These are phyloP conservation scores for Cardamine chenopodiifolia DNA, from an alignment of 345 rosid genomes.

Conservation along the genomic window DNA sequence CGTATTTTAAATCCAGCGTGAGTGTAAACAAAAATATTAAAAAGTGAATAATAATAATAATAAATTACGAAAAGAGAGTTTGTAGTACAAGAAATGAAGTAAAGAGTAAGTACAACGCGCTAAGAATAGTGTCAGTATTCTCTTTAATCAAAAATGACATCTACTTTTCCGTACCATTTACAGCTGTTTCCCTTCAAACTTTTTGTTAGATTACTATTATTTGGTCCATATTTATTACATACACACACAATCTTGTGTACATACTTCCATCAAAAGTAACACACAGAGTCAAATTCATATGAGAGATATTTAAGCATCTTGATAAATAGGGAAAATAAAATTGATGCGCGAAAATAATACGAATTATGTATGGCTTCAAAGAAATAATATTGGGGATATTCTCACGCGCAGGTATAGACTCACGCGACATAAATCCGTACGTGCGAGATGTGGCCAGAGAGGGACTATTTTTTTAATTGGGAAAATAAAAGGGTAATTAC, in stretches of 20 bases:
- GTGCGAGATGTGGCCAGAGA: not conserved
- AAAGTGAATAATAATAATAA: not conserved
- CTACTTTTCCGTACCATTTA: constrained; percentile 30
- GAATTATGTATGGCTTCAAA: not conserved
- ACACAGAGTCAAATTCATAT: not conserved
- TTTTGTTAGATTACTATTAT: not conserved
- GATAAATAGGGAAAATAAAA: not conserved
- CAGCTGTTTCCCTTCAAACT: constrained; percentile 28
- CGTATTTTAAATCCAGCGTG: not conserved
- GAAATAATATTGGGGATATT: not conserved
- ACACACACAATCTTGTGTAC: not conserved
- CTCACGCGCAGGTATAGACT: not conserved
- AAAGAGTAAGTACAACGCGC: constrained; percentile 21
- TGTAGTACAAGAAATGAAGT: constrained; percentile 28
- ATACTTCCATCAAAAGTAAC: not conserved
- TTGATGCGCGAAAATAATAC: not conserved
- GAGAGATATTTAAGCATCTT: not conserved
- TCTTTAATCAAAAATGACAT: constrained; percentile 32
- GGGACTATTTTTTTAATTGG: not conserved
- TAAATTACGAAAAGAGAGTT: not conserved
- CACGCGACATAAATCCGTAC: constrained; percentile 24
- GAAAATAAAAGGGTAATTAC: constrained; percentile 2
- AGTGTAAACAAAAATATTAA: not conserved
- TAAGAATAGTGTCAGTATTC: constrained; percentile 27
- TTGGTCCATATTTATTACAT: not conserved